These are phyloP conservation scores for Ogataea corticis DNA, from an alignment of 805 yeast genomes.

Conservation along the genomic window DNA sequence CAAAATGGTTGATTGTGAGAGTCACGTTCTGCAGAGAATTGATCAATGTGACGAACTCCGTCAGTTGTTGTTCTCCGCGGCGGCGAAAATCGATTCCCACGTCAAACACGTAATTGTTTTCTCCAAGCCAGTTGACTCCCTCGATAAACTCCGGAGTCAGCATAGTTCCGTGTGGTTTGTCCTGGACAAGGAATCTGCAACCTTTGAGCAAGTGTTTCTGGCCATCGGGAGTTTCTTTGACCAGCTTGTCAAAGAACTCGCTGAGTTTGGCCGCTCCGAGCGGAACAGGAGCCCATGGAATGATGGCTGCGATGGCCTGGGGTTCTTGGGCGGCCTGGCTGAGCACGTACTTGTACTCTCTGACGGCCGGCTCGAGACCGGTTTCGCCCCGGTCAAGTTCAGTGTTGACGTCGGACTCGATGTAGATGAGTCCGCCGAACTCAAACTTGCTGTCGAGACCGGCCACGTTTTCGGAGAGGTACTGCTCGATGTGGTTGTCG, in stretches of 20 bases:
- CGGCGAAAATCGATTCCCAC: slow-evolving; percentile 42
- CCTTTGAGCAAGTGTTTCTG: slow-evolving; percentile 34
- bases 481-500: slow-evolving; percentile 32
- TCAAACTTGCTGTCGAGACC: slow-evolving; percentile 18
- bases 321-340: slow-evolving; percentile 16
- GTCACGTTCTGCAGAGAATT: slow-evolving; percentile 30
- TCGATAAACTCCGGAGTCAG: slow-evolving; percentile 29
- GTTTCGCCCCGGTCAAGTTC: slow-evolving; percentile 15
- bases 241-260: slow-evolving; percentile 18
- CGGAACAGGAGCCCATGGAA: slow-evolving; percentile 50
- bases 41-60: slow-evolving; percentile 36
- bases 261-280: slow-evolving; percentile 30
- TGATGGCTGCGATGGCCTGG: slow-evolving; percentile 19
- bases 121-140: slow-evolving; percentile 36
- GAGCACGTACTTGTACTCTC: slow-evolving; percentile 30
- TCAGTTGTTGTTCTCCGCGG: slow-evolving; percentile 42
- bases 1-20: slow-evolving; percentile 43
- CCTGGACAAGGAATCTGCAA: slow-evolving; percentile 44
- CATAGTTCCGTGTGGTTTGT: slow-evolving; percentile 41
- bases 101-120: slow-evolving; percentile 37
- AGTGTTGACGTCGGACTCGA: slow-evolving; percentile 36
- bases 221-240: slow-evolving; percentile 10
- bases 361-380: slow-evolving; percentile 31
- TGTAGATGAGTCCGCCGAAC: slow-evolving; percentile 33
- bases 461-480: slow-evolving; percentile 15